A percentile compares a stretch with the other conserved stretches of the same genome.
phyloP scores from a whole-genome alignment of 2,329 filamentous ascomycete species.

The Neopestalotiopsis sp. region DNA sequence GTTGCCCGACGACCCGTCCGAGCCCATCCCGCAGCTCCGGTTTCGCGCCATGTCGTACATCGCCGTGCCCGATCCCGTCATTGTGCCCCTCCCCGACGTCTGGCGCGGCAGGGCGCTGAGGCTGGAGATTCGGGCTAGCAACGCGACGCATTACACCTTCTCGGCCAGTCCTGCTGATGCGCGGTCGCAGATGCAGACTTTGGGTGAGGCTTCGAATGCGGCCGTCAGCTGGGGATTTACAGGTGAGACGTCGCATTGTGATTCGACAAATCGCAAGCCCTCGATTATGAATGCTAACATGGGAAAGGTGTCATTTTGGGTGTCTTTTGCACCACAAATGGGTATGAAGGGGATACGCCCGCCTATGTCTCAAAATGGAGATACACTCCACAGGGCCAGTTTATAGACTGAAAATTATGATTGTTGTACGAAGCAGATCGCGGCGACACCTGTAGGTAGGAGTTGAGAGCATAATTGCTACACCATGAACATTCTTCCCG shows the following conservation, averaged over 20 bases:
- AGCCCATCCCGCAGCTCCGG: conserved; percentile 46
- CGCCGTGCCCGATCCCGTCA: conserved; percentile 42
- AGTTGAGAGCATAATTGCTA: background rate
- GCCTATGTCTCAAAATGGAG: conserved; percentile 53
- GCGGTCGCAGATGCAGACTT: conserved; percentile 37
- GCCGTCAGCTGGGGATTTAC: conserved; percentile 47
- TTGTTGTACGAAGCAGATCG: conserved; percentile 44
- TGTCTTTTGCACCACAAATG: conserved; percentile 56
- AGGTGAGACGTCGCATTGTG: conserved; percentile 32
- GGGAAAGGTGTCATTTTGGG: conserved; percentile 50
- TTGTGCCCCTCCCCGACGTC: conserved; percentile 43
- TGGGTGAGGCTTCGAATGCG: conserved; percentile 40
- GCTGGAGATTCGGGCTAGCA: conserved; percentile 48
- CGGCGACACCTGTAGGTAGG: conserved; percentile 26
- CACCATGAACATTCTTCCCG: conserved; percentile 23
- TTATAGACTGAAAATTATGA: conserved; percentile 28
- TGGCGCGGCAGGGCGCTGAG: conserved; percentile 44
- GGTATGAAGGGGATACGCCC: conserved; percentile 43
- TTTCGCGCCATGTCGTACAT: conserved; percentile 50
- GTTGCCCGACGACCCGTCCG: conserved; percentile 17
- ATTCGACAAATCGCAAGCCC: no score
- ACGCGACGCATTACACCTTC: conserved; percentile 51
- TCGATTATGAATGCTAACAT: conserved; percentile 12
- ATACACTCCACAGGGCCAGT: conserved; percentile 42
- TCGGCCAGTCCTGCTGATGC: conserved; percentile 41